Evolutionary conservation across 2,329 filamentous ascomycete species (phyloP), one percentile per base, ranked within the genome.

Genomic region (Epichloe baconii): DNA sequence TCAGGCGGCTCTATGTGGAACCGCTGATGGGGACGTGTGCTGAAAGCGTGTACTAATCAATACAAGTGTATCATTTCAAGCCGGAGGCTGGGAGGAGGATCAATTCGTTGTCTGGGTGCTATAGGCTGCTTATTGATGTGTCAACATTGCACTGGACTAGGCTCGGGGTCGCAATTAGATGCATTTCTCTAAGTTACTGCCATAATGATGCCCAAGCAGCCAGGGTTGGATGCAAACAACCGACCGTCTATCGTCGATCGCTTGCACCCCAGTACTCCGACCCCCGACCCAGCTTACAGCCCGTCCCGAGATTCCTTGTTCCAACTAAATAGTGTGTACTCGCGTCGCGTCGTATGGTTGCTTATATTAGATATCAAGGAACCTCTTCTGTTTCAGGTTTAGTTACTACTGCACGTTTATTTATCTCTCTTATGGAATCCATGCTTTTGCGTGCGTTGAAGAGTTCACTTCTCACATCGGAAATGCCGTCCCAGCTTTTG

Each of bases 391-490:
- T 31, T 31, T 31, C 10, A 31, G 31, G 31, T 10, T 4, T 31
- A 4, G 8, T 31, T 31, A 11, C 31, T 31, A 11, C 31, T 31
- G 8, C 31, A 4, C 3, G 8, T 31, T 31, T 4, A 11, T 4
- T 11, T 4, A 4, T 10, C 8, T 8, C 31, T 31, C 31, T 31
- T 31, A 11, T 8, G 31, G 31, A 51, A 49, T 17, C 43, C 31
- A 44, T 43, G 48, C 31, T 31, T 31, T 49, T 49, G 26, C 19
- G 40, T 42, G 14, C 17, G 31, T 23, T 17, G 23, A 35, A 49
- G 47, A 31, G 31, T 53, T 51, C 50, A 44, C 45, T 43, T 21
- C 21, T n/a, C 21, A 37, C 14, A 15, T 44, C 43, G 43, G 47
- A 10, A 35, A 49, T 34, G 46, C 42, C 51, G 43, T 47, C 44